phyloP scores from a whole-genome alignment of 352 stramenopile species.

The Globisporangium cylindrosporum region DNA sequence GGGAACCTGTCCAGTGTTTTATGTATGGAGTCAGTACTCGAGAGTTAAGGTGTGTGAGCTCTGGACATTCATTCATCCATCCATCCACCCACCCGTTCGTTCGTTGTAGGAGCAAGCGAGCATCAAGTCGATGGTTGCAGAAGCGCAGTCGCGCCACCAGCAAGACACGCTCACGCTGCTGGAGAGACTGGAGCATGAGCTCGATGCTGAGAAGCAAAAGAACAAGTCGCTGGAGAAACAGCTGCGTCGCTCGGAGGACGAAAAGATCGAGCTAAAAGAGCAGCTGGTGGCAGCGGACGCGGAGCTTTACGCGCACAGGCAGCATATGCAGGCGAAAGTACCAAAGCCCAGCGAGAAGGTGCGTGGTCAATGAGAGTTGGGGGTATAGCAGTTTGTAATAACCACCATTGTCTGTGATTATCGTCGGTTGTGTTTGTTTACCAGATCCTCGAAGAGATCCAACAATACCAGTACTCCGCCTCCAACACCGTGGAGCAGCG shows the following conservation, averaged over 20 bases:
- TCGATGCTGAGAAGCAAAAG: conserved; percentile 22
- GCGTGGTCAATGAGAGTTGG: neutral
- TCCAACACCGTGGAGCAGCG: conserved; percentile 49
- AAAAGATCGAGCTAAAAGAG: conserved; percentile 32
- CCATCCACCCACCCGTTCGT: neutral
- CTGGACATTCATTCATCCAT: neutral
- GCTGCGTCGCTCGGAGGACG: conserved; percentile 26
- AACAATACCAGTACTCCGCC: conserved; percentile 32
- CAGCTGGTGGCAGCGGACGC: conserved; percentile 46
- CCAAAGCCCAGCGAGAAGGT: conserved; percentile 7
- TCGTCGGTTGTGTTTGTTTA: neutral
- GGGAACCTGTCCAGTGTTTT: no score
- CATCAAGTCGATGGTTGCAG: conserved; percentile 32
- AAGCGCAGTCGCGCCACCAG: conserved; percentile 24
- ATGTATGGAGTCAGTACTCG: no score
- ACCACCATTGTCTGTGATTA: neutral
- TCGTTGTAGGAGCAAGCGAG: conserved; percentile 20
- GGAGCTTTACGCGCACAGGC: conserved; percentile 38
- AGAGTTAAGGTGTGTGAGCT: neutral
- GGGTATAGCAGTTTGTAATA: neutral
- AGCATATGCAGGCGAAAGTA: conserved; percentile 5
- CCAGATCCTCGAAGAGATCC: conserved; percentile 31
- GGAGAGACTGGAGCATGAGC: conserved; percentile 27
- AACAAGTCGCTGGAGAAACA: conserved; percentile 29
- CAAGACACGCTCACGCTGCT: conserved; percentile 28